phyloP scores from a whole-genome alignment of 805 yeast genomes.

The Saturnispora sekii region DNA sequence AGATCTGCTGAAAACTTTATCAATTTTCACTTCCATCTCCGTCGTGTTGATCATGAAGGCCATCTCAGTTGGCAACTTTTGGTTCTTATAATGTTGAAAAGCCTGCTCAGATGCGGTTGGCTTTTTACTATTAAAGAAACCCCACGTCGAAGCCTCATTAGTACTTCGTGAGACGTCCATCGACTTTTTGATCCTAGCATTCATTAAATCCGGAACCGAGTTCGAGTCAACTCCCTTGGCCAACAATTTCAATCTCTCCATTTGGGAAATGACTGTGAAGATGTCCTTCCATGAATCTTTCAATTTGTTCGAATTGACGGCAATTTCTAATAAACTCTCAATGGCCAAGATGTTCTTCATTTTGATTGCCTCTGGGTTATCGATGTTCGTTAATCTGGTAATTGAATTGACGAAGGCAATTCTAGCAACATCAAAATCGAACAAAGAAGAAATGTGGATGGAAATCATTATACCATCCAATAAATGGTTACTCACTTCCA shows the following conservation, averaged over 20 bases:
- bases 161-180: slow-evolving; percentile 25
- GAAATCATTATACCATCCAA: slow-evolving; percentile 82
- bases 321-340: slow-evolving; percentile 60
- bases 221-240: slow-evolving; percentile 82
- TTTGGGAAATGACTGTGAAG: slow-evolving; percentile 73
- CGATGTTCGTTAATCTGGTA: slow-evolving; percentile 75
- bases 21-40: slow-evolving; percentile 71
- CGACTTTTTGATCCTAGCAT: slow-evolving; percentile 58
- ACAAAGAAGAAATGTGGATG: slow-evolving; percentile 73
- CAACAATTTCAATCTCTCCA: slow-evolving; percentile 81
- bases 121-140: slow-evolving; percentile 44
- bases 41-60: slow-evolving; percentile 51
- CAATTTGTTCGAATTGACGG: slow-evolving; percentile 74
- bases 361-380: slow-evolving; percentile 68
- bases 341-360: slow-evolving; percentile 77
- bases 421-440: slow-evolving; percentile 75
- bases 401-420: slow-evolving; percentile 85
- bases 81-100: slow-evolving; percentile 61
- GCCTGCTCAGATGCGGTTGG: slow-evolving; percentile 58
- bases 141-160: slow-evolving; percentile 12
- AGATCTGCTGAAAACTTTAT: slow-evolving; percentile 78
- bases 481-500: slow-evolving; percentile 56
- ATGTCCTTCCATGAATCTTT: slow-evolving; percentile 78
- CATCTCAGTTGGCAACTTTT: slow-evolving; percentile 49
- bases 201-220: slow-evolving; percentile 74